Conservation (phyloP, 2,329 filamentous ascomycete species). For the Cucurbitaria berberidis region DNA sequence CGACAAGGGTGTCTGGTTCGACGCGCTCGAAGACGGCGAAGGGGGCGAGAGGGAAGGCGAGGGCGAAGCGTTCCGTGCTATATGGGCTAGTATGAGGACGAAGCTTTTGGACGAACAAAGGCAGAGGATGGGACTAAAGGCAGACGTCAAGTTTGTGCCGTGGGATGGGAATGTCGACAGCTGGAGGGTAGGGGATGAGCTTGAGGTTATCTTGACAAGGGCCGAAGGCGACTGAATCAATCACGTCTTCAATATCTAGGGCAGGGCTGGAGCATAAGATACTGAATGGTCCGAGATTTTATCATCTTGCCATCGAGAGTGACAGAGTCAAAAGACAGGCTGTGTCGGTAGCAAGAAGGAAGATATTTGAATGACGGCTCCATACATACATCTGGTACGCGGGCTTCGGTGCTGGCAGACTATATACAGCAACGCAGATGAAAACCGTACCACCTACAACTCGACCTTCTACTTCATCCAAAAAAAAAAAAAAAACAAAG, state of each 20-base stretch:
- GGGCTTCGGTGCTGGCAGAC: too few relatives aligned
- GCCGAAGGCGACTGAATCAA: not conserved
- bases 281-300: too few relatives aligned
- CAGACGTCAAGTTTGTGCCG: conserved; percentile 28
- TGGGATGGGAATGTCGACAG: conserved; percentile 43
- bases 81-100: conserved; percentile 31
- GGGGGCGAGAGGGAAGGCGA: conserved; percentile 31
- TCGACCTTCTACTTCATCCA: not conserved
- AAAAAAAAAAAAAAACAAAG: not conserved
- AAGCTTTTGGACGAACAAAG: conserved; percentile 12
- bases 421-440: too few relatives aligned
- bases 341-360: too few relatives aligned
- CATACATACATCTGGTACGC: too few relatives aligned
- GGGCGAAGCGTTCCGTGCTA: conserved; percentile 40
- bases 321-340: too few relatives aligned
- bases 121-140: conserved; percentile 19
- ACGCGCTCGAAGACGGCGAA: conserved; percentile 19
- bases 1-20: conserved; percentile 38
- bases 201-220: conserved; percentile 41
- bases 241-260: too few relatives aligned
- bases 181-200: conserved; percentile 41
- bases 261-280: too few relatives aligned
- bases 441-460: not conserved
- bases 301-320: too few relatives aligned
- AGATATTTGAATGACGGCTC: too few relatives aligned